Conservation (phyloP, 2,329 filamentous ascomycete genomes). For the Fusarium sp. region DNA sequence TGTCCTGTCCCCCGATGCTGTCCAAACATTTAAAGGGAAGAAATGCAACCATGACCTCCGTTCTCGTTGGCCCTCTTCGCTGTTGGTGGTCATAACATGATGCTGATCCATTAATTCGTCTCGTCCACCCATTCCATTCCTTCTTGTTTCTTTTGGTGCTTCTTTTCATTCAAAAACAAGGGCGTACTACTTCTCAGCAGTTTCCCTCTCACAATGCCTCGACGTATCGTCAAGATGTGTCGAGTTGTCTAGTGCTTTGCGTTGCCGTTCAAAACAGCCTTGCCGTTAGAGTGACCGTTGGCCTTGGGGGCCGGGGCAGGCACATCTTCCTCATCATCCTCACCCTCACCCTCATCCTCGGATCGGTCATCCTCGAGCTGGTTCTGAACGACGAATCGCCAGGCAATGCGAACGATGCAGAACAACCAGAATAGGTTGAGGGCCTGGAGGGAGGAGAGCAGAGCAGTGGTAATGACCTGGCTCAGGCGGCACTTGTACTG, state of each 20-base stretch:
- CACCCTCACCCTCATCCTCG: slow-evolving; percentile 73
- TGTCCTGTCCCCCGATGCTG: slow-evolving; percentile 5
- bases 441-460: slow-evolving; percentile 76
- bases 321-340: slow-evolving; percentile 59
- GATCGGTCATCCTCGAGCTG: slow-evolving; percentile 78
- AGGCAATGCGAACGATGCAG: slow-evolving; percentile 80
- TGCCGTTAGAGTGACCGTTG: slow-evolving; percentile 34
- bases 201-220: neutral
- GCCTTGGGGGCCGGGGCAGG: slow-evolving; percentile 44
- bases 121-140: slow-evolving; percentile 10
- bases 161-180: neutral
- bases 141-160: slow-evolving; percentile 10
- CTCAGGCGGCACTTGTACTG: slow-evolving; percentile 82
- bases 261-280: slow-evolving; percentile 11
- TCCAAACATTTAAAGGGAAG: slow-evolving; percentile 10
- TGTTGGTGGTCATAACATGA: slow-evolving; percentile 36
- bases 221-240: neutral
- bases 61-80: slow-evolving; percentile 12
- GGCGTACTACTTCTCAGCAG: neutral
- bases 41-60: slow-evolving; percentile 28
- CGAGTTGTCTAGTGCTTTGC: slow-evolving; percentile 29
- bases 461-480: slow-evolving; percentile 73
- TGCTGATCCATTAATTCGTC: slow-evolving; percentile 40
- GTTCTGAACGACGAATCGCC: slow-evolving; percentile 73
- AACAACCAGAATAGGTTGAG: slow-evolving; percentile 87